phyloP scores from a whole-genome alignment of 495 filamentous ascomycete genomes.

The Pseudotulostoma volvatum region DNA sequence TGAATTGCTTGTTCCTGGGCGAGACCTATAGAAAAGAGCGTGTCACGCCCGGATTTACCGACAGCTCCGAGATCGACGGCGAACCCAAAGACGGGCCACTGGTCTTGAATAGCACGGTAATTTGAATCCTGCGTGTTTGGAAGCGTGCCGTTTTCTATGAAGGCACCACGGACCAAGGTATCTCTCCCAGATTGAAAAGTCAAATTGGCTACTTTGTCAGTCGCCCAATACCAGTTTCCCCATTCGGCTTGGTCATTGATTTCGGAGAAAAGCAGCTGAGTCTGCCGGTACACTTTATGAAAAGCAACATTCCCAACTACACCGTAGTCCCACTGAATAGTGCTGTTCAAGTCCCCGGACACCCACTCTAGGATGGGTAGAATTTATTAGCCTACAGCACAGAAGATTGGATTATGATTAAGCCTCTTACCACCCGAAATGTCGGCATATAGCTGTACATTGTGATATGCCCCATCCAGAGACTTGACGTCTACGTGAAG shows the following conservation, averaged over 20 bases:
- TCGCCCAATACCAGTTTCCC: conserved; percentile 43
- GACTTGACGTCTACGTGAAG: conserved; percentile 36
- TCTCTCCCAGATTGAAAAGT: conserved; percentile 36
- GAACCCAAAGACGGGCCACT: conserved; percentile 41
- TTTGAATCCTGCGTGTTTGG: conserved; percentile 30
- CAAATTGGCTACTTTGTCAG: conserved; percentile 20
- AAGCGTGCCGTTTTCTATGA: conserved; percentile 26
- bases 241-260: conserved; percentile 38
- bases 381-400: conserved; percentile 7
- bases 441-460: conserved; percentile 43
- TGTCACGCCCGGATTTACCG: conserved; percentile 14
- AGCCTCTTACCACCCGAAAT: conserved; percentile 38
- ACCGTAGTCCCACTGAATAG: conserved; percentile 39
- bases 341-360: conserved; percentile 32
- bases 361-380: conserved; percentile 34
- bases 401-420: neutral
- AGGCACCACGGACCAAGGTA: conserved; percentile 31
- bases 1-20: conserved; percentile 38
- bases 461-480: conserved; percentile 33
- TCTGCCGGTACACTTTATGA: conserved; percentile 36
- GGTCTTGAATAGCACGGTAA: conserved; percentile 34
- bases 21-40: conserved; percentile 37
- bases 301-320: conserved; percentile 29
- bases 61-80: conserved; percentile 35
- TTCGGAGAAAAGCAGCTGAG: conserved; percentile 38